Conservation (phyloP, 805 yeast genomes). For the Zygotorulaspora danielsina region DNA sequence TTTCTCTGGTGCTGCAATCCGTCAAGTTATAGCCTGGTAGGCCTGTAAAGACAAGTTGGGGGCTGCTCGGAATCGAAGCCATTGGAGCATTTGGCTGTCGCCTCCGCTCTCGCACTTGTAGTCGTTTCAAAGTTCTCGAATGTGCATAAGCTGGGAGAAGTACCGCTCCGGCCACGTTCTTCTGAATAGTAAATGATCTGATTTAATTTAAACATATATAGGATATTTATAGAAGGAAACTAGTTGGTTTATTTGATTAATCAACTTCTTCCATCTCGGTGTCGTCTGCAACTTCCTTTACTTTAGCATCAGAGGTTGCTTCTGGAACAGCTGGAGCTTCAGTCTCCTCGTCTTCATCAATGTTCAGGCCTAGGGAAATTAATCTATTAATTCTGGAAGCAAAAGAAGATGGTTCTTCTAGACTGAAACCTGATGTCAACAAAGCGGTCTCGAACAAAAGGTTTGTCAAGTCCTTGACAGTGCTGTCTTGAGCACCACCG, state of each 20-base stretch:
- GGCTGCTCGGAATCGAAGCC: too few relatives aligned
- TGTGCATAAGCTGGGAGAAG: too few relatives aligned
- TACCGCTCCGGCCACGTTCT: too few relatives aligned
- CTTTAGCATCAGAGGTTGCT: slow-evolving; percentile 46
- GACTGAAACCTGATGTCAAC: slow-evolving; percentile 96
- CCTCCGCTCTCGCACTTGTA: too few relatives aligned
- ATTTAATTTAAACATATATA: slow-evolving; percentile 1
- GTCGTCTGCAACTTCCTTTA: slow-evolving; percentile 66
- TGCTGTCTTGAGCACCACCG: slow-evolving; percentile 97
- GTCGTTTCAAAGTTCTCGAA: too few relatives aligned
- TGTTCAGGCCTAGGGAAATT: slow-evolving; percentile 95
- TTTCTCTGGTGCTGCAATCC: too few relatives aligned
- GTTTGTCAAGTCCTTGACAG: slow-evolving; percentile 95
- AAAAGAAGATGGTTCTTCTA: slow-evolving; percentile 97
- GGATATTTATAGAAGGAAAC: slow-evolving; percentile 1
- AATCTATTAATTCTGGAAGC: slow-evolving; percentile 98
- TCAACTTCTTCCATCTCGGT: slow-evolving; percentile 99
- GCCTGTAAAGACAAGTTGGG: too few relatives aligned
- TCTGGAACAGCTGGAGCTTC: slow-evolving; percentile 40
- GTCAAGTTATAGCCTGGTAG: too few relatives aligned
- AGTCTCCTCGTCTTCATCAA: slow-evolving; percentile 78
- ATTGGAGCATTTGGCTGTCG: too few relatives aligned
- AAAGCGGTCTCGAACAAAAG: slow-evolving; percentile 96
- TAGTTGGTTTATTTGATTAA: slow-evolving; percentile 47
- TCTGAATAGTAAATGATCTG: not conserved